Conservation (phyloP, 345 rosid species). For the Garcia nutans region DNA sequence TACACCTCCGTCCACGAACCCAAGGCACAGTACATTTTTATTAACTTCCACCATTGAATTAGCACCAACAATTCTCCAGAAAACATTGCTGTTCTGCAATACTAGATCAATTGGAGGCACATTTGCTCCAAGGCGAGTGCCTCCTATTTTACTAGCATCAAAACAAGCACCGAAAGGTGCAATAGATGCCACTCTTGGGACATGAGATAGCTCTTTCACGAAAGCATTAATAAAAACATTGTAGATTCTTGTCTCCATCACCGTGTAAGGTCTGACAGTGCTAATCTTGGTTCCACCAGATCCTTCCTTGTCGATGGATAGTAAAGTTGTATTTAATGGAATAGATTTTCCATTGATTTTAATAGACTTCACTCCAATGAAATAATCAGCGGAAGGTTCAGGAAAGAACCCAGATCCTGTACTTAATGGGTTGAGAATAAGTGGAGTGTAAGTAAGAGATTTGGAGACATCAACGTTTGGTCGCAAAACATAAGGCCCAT, state of each 20-base stretch:
- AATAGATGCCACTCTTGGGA: constrained; percentile 13
- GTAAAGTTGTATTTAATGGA: constrained; percentile 38
- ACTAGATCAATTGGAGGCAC: constrained; percentile 58
- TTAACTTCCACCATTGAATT: constrained; percentile 67
- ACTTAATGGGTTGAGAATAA: constrained; percentile 60
- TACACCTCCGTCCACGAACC: constrained; percentile 67
- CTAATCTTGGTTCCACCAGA: no score
- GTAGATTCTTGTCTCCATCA: constrained; percentile 18
- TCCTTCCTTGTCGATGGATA: no score
- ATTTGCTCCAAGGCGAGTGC: constrained; percentile 44
- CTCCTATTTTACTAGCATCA: not conserved
- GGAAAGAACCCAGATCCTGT: constrained; percentile 38
- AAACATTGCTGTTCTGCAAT: constrained; percentile 42
- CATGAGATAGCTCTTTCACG: not conserved
- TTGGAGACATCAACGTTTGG: constrained; percentile 48
- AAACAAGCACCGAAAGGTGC: constrained; percentile 15
- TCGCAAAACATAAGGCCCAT: constrained; percentile 54
- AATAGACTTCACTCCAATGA: constrained; percentile 54
- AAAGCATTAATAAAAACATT: constrained; percentile 12
- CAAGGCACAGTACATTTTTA: constrained; percentile 51
- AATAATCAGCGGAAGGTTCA: constrained; percentile 64
- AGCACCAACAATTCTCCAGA: constrained; percentile 63
- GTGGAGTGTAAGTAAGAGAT: constrained; percentile 49
- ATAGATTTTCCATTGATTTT: constrained; percentile 34
- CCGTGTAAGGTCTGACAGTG: not conserved